Base-by-base conservation (phyloP, 129 eudicot genomes). In the Chrysanthemum makinoi region DNA sequence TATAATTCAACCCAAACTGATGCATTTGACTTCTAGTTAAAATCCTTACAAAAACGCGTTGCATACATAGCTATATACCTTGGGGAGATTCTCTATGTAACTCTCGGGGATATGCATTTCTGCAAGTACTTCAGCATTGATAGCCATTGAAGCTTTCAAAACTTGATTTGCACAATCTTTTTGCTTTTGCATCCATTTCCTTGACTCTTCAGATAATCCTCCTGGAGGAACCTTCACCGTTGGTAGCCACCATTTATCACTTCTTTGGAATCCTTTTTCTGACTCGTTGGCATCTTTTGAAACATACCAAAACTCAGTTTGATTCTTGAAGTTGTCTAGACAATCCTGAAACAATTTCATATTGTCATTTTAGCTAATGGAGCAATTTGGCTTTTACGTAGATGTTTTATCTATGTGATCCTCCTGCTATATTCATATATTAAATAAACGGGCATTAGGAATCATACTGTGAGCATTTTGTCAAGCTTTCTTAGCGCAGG, bases 101-200 rank as follows among this genome's bases (percentile, higher is more conserved):
- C 69, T 76, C n/a, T 91, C 88, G 0, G 95, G 97, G 52, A 88
- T 79, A 61, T 85, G 86, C 97, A 91, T 91, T 80, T 88, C 92
- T 43, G 85, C 74, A 53, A 91, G 82, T 20, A 86, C 80, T 76
- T 87, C 89, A 72, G 95, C 92, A 68, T 91, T 91, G 26, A 91
- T 91, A 28, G 95, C 92, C 91, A 91, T 81, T 18, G 97, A 88
- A 57, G 97, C 95, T 84, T 88, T 91, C 48, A 91, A 53, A 19
- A 91, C 97, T 83, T 91, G 96, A 75, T 86, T 88, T 6, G 90
- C 97, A 33, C 87, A 73, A 16, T 91, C 97, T 77, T 91, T 91
- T 53, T 88, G 97, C 54, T 74, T 74, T 49, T 84, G 93, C 65
- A 91, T 61, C 85, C 85, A 84, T 75, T 82, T 81, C 62, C 92